Evolutionary conservation across 495 filamentous ascomycete genomes (phyloP).

Genomic region (Trichoderma asperelloides): DNA sequence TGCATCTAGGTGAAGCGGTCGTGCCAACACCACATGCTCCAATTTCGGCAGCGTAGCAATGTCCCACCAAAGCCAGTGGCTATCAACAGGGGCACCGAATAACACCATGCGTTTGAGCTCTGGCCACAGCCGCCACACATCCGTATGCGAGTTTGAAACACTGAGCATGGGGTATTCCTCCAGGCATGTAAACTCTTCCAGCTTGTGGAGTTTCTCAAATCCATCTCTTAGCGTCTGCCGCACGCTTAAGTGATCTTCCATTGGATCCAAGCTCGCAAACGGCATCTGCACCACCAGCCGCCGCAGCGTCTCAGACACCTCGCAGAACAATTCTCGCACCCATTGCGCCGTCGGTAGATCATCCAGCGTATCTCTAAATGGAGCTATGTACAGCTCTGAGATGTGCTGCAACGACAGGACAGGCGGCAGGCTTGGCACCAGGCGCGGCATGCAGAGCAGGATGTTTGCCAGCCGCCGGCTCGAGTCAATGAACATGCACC

Average conservation of each 20-base stretch:
- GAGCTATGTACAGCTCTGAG: slow-evolving; percentile 14
- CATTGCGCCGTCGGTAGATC: slow-evolving; percentile 11
- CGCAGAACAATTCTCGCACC: slow-evolving; percentile 16
- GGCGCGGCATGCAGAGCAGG: slow-evolving; percentile 8
- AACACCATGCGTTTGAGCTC: slow-evolving; percentile 24
- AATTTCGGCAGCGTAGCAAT: slow-evolving; percentile 20
- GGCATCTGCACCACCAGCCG: slow-evolving; percentile 20
- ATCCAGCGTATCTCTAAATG: slow-evolving; percentile 10
- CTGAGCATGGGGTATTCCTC: slow-evolving; percentile 14
- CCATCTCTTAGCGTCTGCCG: slow-evolving; percentile 20
- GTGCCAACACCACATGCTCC: slow-evolving; percentile 28
- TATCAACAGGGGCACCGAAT: slow-evolving; percentile 22
- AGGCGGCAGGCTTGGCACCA: slow-evolving; percentile 8
- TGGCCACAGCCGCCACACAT: slow-evolving; percentile 26
- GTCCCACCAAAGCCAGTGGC: slow-evolving; percentile 18
- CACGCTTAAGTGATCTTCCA: slow-evolving; percentile 16
- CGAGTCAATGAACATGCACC: slow-evolving; percentile 23
- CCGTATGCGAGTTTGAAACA: slow-evolving; percentile 16
- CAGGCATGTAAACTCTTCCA: slow-evolving; percentile 27
- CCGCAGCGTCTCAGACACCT: slow-evolving; percentile 15
- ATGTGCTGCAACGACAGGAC: slow-evolving; percentile 10
- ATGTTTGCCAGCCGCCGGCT: slow-evolving; percentile 2
- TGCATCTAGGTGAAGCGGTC: slow-evolving; percentile 19
- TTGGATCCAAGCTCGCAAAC: slow-evolving; percentile 14
- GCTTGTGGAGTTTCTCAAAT: slow-evolving; percentile 19